Evolutionary conservation across 805 yeast species (phyloP).

Genomic region (Wickerhamomyces xylosicus): DNA sequence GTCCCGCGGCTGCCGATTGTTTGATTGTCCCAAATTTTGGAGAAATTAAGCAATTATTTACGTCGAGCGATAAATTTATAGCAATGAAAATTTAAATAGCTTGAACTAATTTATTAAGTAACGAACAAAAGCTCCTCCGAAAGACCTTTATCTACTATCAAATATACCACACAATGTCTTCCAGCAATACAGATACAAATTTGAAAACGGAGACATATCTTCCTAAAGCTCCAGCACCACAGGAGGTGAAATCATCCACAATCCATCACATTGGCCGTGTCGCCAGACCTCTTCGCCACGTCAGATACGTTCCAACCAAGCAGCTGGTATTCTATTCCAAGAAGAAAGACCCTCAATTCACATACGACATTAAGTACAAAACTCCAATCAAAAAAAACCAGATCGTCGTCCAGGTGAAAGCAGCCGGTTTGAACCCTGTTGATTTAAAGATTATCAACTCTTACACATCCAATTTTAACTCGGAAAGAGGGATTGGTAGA

Average conservation of each 20-base stretch:
- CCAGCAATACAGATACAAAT: no score
- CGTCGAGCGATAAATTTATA: no score
- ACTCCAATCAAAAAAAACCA: slow-evolving; percentile 37
- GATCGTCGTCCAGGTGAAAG: slow-evolving; percentile 47
- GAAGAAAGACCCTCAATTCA: slow-evolving; percentile 28
- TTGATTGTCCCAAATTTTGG: no score
- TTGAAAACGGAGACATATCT: background rate
- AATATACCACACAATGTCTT: no score
- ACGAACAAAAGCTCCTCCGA: no score
- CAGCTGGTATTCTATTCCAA: slow-evolving; percentile 31
- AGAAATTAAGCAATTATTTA: no score
- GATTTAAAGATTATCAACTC: slow-evolving; percentile 53
- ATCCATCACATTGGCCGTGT: slow-evolving; percentile 23
- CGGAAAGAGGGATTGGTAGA: slow-evolving; percentile 58
- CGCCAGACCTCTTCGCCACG: slow-evolving; percentile 39
- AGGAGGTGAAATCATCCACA: slow-evolving; percentile 2
- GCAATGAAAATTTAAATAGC: no score
- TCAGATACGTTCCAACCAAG: slow-evolving; percentile 39
- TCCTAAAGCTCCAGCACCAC: slow-evolving; percentile 8
- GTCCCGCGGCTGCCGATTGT: no score
- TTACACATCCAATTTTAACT: slow-evolving; percentile 38
- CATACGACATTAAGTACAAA: slow-evolving; percentile 42
- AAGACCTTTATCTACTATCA: no score
- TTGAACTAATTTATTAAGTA: no score
- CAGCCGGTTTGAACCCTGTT: slow-evolving; percentile 54